Evolutionary conservation across 192 early-diverging fungal genomes (phyloP), one percentile per base, ranked within the genome.

Genomic region (Podila minutissima): DNA sequence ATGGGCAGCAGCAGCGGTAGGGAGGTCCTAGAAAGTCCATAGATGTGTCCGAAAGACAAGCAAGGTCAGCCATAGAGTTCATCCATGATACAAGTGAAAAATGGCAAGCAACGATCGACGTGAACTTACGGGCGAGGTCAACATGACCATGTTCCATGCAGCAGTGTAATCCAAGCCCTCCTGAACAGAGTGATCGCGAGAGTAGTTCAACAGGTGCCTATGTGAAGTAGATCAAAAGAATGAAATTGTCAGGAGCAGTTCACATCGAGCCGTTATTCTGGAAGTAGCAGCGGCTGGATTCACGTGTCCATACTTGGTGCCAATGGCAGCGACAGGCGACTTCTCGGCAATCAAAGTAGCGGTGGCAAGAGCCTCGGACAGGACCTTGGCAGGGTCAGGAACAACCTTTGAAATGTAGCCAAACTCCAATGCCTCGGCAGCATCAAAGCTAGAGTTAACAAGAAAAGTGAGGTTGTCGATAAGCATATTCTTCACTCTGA

Each of bases 151-250:
- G 83, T 96, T 98, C 98, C 98, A 99, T 19, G 95, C 78, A 35
- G 90, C 92, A 33, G 91, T 93, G 82, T 98, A 97, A 15, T 89
- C 86, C 35, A 99, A 87, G 33, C 95, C 94, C 78, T 99, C 96
- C 46, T 88, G 86, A 0, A 97, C 93, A 10, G 91, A 88, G 74
- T 99, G 98, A 82, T 99, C 96, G 65, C 96, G 93, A 41, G 95
- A 94, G 83, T 93, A 95, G 75, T 95, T 97, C 59, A 99, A 89
- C 50, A 95, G 60, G 48, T 94, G 91, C 67, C 90, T 91, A 70
- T 7, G 38, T 9, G 67, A 2, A 60, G 50, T 53, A 48, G 58
- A 38, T 4, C 32, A 22, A 67, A 22, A 78, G 20, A 48, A 35
- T 26, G 26, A 58, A 17, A 49, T 69, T 19, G 61, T 22, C 22